A percentile compares a stretch with the other conserved stretches of the same genome.
Conservation (phyloP, 352 stramenopile species). For the Nothophytophthora sp. region DNA sequence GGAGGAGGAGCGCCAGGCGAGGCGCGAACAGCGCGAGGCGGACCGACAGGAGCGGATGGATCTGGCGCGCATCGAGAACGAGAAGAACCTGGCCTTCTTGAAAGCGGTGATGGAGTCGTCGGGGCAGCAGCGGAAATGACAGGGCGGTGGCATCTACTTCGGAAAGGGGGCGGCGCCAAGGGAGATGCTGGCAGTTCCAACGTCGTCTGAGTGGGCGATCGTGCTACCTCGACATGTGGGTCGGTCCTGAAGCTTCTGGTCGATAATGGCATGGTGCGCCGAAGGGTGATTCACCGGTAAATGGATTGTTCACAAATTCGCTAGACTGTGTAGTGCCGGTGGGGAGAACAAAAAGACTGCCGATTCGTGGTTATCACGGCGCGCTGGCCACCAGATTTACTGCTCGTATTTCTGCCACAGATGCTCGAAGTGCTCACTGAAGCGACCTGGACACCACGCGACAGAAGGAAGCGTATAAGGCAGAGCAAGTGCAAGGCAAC, state of each 20-base stretch:
- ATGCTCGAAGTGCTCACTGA: constrained; percentile 61
- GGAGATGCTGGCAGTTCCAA: too few species aligned
- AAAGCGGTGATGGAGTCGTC: constrained; percentile 35
- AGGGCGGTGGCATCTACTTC: constrained; percentile 33
- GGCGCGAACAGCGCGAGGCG: constrained; percentile 25
- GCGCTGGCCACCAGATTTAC: constrained; percentile 8
- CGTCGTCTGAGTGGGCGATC: too few species aligned
- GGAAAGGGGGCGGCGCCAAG: too few species aligned
- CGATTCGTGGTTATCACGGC: background rate
- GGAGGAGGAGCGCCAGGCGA: constrained; percentile 19
- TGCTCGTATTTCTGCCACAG: constrained; percentile 62
- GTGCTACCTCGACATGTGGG: too few species aligned
- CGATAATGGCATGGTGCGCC: background rate
- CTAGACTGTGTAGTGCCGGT: background rate
- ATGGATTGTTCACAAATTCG: background rate
- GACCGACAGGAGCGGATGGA: constrained; percentile 29
- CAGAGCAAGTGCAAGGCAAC: background rate
- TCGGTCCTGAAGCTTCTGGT: background rate
- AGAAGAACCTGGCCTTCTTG: constrained; percentile 34
- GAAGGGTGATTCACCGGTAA: background rate
- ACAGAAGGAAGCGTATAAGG: background rate
- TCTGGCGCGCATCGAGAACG: constrained; percentile 27
- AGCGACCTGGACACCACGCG: too few species aligned
- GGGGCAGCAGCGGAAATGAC: constrained; percentile 16
- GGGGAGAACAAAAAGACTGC: background rate